Evolutionary conservation across 192 early-diverging fungal genomes (phyloP), one percentile per base, ranked within the genome.

Genomic region (Linnemannia hyalina): DNA sequence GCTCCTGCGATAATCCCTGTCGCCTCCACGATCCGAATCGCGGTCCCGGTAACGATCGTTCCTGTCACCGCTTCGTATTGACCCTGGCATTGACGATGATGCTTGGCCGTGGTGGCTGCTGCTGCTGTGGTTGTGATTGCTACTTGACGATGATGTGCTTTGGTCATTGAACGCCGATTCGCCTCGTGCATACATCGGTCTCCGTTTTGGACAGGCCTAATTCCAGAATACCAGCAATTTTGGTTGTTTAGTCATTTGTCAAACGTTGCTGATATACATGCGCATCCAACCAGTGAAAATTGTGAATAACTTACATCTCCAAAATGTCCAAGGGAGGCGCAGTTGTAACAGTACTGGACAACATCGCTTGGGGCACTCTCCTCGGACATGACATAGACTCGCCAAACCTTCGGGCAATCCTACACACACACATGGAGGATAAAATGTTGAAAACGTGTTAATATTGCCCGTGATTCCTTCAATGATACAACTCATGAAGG

Each of bases 341-440:
- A 86, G 42, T 86, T 86, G 70, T 86, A 86, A 47, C 84, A 86
- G 52, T 86, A 86, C 4, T 71, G n/a, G 6, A 85, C 70, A 13
- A 68, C 65, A 1, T 38, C 1, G 11, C 73, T 54, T 35, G 47
- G 18, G 9, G 75, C 41, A 29, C 73, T 46, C 3, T 26, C 69
- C 1, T 76, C 46, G 4, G 35, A n/a, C 4, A 57, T 22, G 1
- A 80, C 74, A 55, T 86, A 86, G 20, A 70, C 70, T 0, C 84
- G 84, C 84, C 84, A 86, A 6, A 86, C 42, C 2, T 71, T 80
- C 3, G 84, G 78, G 41, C 84, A 86, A 35, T 86, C 75, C 75
- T 83, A 75, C 6, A 68, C 18, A 15, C 8, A 40, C 10, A 40
- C 38, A 4, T 6, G 38, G 38, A 40, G 38, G 38, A 6, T 7